A percentile compares a stretch with the other conserved stretches of the same genome.
Evolutionary conservation across 345 rosid genomes (phyloP).

Genomic region (Cardamine occulta): DNA sequence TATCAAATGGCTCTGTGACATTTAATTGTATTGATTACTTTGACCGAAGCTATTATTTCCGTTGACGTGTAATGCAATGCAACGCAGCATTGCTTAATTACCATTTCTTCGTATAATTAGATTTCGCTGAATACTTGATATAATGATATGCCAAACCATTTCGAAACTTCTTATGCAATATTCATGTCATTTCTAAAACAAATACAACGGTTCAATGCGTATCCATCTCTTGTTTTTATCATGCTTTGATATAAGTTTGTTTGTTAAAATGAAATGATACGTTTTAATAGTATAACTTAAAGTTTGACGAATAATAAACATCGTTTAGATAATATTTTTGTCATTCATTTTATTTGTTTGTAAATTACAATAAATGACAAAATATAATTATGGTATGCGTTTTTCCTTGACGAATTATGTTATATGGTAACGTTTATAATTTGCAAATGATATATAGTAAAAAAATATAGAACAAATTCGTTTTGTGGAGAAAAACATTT

Average conservation of each 20-base stretch:
- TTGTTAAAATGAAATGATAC: background rate
- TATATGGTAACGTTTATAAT: background rate
- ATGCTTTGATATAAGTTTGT: background rate
- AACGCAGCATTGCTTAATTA: background rate
- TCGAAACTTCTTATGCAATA: background rate
- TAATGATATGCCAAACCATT: background rate
- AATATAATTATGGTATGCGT: too few species aligned
- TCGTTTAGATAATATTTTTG: background rate
- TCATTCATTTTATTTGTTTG: background rate
- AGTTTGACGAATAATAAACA: background rate
- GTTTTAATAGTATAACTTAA: background rate
- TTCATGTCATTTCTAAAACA: background rate
- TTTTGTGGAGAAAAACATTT: background rate
- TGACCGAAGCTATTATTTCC: conserved; percentile 4
- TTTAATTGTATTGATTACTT: conserved; percentile 18
- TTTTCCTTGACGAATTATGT: background rate
- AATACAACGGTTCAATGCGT: background rate
- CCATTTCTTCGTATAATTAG: background rate
- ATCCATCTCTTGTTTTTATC: too few species aligned
- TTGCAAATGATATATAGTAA: background rate
- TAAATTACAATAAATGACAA: background rate
- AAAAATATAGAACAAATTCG: background rate
- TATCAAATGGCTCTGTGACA: background rate
- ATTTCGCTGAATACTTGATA: background rate
- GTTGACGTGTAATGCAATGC: conserved; percentile 15